Percentiles rank a stretch among this genome's conserved stretches.
These are phyloP conservation scores for Histomonas meleagridis DNA, from an alignment of 208 protist species.

Conservation along the genomic window DNA sequence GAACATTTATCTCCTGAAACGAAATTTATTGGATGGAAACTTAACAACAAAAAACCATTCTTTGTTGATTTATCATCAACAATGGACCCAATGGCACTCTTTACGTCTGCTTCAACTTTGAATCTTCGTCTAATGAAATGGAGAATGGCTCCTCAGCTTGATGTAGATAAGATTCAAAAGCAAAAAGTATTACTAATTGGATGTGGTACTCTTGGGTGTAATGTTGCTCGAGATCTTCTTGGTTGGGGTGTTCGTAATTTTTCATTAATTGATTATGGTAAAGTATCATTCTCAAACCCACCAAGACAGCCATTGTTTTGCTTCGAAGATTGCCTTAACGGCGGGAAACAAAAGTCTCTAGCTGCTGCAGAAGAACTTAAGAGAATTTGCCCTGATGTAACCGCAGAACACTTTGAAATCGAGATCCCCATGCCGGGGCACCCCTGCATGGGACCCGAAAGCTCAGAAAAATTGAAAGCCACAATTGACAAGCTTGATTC, in stretches of 20 bases:
- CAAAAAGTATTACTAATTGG: conserved; percentile 72
- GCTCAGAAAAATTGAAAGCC: conserved; percentile 44
- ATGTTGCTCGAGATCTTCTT: conserved; percentile 74
- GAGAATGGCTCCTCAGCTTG: conserved; percentile 74
- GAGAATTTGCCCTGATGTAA: conserved; percentile 67
- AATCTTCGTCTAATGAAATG: conserved; percentile 93
- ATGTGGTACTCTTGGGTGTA: conserved; percentile 88
- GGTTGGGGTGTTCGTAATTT: conserved; percentile 80
- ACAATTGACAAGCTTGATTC: conserved; percentile 53
- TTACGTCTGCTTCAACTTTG: conserved; percentile 57
- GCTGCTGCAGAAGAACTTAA: conserved; percentile 68
- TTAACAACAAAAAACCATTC: not conserved
- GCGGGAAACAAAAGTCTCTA: conserved; percentile 64
- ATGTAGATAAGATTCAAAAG: conserved; percentile 63
- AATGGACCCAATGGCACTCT: conserved; percentile 38
- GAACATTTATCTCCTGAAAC: not conserved
- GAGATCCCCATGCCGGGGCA: conserved; percentile 90
- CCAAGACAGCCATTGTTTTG: conserved; percentile 72
- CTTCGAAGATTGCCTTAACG: conserved; percentile 62
- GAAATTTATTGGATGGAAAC: not conserved
- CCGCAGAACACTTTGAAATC: conserved; percentile 46
- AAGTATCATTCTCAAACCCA: conserved; percentile 84
- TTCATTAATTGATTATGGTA: conserved; percentile 79
- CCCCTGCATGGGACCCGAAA: conserved; percentile 50
- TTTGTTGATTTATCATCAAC: conserved; percentile 25